Conservation (phyloP, 2,329 filamentous ascomycete genomes). For the Pseudogymnoascus sp. region DNA sequence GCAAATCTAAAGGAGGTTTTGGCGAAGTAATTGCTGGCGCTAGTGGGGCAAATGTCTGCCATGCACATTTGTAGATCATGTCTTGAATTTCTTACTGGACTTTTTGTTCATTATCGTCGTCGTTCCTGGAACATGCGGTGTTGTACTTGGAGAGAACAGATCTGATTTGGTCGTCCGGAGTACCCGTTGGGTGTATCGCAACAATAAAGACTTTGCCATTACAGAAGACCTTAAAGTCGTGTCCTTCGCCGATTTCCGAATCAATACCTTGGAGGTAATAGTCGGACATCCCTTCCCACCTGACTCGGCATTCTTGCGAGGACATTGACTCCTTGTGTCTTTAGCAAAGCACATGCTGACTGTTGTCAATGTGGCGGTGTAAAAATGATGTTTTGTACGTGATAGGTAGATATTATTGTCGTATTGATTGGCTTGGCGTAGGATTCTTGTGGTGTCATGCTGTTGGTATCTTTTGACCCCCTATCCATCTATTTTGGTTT, state of each 20-base stretch:
- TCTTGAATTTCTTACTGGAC: conserved; percentile 11
- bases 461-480: background rate
- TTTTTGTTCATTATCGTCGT: conserved; percentile 5
- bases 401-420: background rate
- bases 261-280: background rate
- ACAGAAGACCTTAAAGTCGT: background rate
- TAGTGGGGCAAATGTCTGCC: background rate
- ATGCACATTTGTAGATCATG: conserved; percentile 9
- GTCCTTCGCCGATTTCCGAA: background rate
- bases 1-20: background rate
- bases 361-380: background rate
- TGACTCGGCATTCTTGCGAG: background rate
- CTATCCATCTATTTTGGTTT: background rate
- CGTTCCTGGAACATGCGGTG: background rate
- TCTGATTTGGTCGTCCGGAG: background rate
- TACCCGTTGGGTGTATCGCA: background rate
- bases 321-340: background rate
- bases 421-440: background rate
- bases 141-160: background rate
- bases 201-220: conserved; percentile 1
- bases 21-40: background rate
- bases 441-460: background rate
- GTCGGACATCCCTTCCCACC: background rate
- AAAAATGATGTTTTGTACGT: background rate
- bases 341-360: background rate